Base-by-base conservation (phyloP, 108 stramenopile species). In the Cyclotella sp. region DNA sequence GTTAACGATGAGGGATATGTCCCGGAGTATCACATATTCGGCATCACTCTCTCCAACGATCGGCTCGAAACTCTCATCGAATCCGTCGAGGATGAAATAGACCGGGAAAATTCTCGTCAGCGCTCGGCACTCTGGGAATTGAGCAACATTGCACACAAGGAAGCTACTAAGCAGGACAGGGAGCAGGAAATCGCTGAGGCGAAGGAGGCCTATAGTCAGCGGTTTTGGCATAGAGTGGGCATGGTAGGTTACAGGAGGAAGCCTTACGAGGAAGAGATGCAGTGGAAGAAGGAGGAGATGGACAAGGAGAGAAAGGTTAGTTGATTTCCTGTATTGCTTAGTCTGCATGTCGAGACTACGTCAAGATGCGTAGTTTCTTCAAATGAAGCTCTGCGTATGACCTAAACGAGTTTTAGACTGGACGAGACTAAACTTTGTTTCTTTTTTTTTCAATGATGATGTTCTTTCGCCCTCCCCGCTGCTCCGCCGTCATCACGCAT, bases 1-100 rank as follows among this genome's bases (percentile, higher is more conserved):
- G 64, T 51, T 10, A 29, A 63, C 29, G 60, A 57, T 3, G 67
- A 86, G 28, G 91, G 89, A 11, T 92, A 90, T 62, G 91, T 88
- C 26, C 49, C 87, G 14, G 78, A 86, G 61, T 85, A 87, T 27
- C 90, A 92, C 52, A 89, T 95, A 52, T 89, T 83, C 63, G 89
- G 90, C 29, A 87, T 91, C 75, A 42, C 86, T 76, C 53, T 87
- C 53, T 39, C 60, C 81, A 59, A 75, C 72, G 54, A 85, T 45
- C 12, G 57, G 72, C 41, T 58, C 63, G 51, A 26, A 67, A 44
- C 29, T 80, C 27, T 86, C 86, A 49, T 79, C 73, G 49, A 83
- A 87, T 64, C 78, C 83, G 40, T 72, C 69, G 57, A 77, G 82
- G 27, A 51, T 67, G 81, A 15, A 85, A 86, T 49, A 89, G 87